Evolutionary conservation across 805 yeast genomes (phyloP).

Genomic region (Lachancea waltii): DNA sequence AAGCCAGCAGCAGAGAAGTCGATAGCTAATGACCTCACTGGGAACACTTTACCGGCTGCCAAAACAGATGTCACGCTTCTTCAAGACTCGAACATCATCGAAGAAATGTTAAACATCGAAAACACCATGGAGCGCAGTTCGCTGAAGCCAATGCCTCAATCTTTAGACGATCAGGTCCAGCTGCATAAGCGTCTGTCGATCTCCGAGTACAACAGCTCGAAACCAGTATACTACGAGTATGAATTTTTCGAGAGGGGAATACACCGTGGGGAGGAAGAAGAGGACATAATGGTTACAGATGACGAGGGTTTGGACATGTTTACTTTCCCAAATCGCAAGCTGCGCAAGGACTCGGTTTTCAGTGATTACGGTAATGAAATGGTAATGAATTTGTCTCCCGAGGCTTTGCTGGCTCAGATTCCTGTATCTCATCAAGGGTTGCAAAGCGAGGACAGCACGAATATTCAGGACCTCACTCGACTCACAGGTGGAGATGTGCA

Average conservation of each 20-base stretch:
- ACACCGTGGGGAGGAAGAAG: slow-evolving; percentile 4
- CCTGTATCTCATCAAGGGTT: slow-evolving; percentile 2
- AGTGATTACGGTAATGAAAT: slow-evolving; percentile 11
- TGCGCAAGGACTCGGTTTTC: slow-evolving; percentile 8
- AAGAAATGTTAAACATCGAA: slow-evolving; percentile 11
- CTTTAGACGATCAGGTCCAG: not conserved
- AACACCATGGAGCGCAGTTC: slow-evolving; percentile 1
- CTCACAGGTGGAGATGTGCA: slow-evolving; percentile 4
- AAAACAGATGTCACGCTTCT: not conserved
- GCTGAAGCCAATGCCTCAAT: slow-evolving; percentile 1
- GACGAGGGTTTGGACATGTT: slow-evolving; percentile 9
- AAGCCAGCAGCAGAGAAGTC: slow-evolving; percentile 10
- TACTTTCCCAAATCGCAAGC: slow-evolving; percentile 5
- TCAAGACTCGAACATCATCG: slow-evolving; percentile 8
- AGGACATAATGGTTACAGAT: slow-evolving; percentile 10
- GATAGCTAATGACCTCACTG: slow-evolving; percentile 26
- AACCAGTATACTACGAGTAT: slow-evolving; percentile 28
- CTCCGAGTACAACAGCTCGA: slow-evolving; percentile 24
- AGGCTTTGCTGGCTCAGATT: slow-evolving; percentile 1
- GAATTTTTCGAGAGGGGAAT: slow-evolving; percentile 22
- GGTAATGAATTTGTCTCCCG: slow-evolving; percentile 8
- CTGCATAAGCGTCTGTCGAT: slow-evolving; percentile 22
- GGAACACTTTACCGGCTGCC: slow-evolving; percentile 24
- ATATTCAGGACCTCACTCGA: not conserved
- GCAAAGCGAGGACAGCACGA: not conserved